Conservation (phyloP, 2,329 filamentous ascomycete genomes). For the Fusarium mangiferae region DNA sequence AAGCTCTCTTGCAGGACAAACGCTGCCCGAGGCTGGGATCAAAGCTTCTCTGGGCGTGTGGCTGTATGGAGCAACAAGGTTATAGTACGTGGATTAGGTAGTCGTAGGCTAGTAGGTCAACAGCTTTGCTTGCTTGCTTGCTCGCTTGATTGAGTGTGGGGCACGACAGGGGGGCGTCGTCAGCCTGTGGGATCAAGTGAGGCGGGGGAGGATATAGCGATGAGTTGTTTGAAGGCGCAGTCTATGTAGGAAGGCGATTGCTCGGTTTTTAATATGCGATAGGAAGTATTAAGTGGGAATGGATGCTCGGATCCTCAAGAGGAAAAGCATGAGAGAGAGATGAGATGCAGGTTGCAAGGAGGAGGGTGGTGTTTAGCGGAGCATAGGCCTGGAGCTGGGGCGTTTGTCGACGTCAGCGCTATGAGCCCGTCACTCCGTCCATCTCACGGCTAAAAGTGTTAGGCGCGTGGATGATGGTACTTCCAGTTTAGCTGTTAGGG, state of each 20-base stretch:
- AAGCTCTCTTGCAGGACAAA: constrained; percentile 44
- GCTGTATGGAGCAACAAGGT: constrained; percentile 37
- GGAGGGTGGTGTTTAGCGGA: constrained; percentile 48
- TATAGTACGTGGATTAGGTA: constrained; percentile 26
- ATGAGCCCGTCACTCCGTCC: constrained; percentile 39
- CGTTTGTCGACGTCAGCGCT: constrained; percentile 61
- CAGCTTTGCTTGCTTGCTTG: constrained; percentile 12
- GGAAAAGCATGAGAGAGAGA: constrained; percentile 32
- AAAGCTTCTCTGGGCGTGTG: constrained; percentile 41
- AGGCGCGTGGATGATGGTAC: constrained; percentile 21
- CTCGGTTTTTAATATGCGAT: constrained; percentile 7
- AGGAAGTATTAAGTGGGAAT: constrained; percentile 16
- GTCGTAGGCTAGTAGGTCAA: constrained; percentile 35
- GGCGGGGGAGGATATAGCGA: constrained; percentile 34
- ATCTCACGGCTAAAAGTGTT: constrained; percentile 37
- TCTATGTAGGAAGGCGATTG: constrained; percentile 40
- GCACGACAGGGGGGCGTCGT: constrained; percentile 46
- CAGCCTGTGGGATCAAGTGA: constrained; percentile 43
- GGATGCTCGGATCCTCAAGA: constrained; percentile 16
- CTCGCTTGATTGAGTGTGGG: constrained; percentile 44
- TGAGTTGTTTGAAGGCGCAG: constrained; percentile 17
- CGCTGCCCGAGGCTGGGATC: constrained; percentile 45
- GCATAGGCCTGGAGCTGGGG: constrained; percentile 42
- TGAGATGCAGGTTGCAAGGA: constrained; percentile 40
- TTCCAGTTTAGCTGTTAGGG: constrained; percentile 1